Base-by-base conservation (phyloP, 2,329 filamentous ascomycete species). In the Diaporthe velutina region DNA sequence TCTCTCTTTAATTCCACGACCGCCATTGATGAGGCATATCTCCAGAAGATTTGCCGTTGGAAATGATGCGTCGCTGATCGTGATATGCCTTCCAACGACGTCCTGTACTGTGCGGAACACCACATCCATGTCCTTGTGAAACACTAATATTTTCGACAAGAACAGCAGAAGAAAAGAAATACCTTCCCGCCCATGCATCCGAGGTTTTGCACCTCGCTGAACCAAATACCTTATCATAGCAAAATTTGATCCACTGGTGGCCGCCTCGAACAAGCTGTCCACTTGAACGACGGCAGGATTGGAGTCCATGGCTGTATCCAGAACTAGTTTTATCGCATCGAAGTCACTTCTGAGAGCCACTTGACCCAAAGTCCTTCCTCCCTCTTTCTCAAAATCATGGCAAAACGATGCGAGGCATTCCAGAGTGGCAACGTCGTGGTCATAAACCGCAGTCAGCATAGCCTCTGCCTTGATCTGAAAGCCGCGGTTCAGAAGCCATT, bases 181-280 rank as follows among this genome's bases (percentile, higher is more conserved):
- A 6, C 12, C 33, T 2, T 30, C 19, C 13, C 30, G 25, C 25
- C 4, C 10, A 0, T 13, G 1, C 22, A 22, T 22, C 2, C 12
- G 3, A 1, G 50, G 52, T 8, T 22, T 45, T 9, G 58, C 58
- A 12, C 71, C 60, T 19, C 40, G 30, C 2, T 22, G 19, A n/a
- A 55, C 17, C 30, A 73, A 2, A 17, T 73, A 58, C 50, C 57
- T 73, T 48, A 45, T 55, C 71, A 73, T 38, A 4, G 12, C 22
- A 35, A 72, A 10, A 2, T 3, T 40, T 10, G 58, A 33, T 6
- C 9, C 2, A 2, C 48, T 1, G 25, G 52, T 6, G 15, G 50
- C 57, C 2, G 13, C 3, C 6, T 10, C 48, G 10, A 68, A 15
- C 2, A 73, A 15, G 9, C 22, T 52, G 8, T 38, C 28, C 5